Percentiles rank a stretch among this genome's conserved stretches.
These are phyloP conservation scores for Trichoderma aggressivum DNA, from an alignment of 2,329 filamentous ascomycete species.

Conservation along the genomic window DNA sequence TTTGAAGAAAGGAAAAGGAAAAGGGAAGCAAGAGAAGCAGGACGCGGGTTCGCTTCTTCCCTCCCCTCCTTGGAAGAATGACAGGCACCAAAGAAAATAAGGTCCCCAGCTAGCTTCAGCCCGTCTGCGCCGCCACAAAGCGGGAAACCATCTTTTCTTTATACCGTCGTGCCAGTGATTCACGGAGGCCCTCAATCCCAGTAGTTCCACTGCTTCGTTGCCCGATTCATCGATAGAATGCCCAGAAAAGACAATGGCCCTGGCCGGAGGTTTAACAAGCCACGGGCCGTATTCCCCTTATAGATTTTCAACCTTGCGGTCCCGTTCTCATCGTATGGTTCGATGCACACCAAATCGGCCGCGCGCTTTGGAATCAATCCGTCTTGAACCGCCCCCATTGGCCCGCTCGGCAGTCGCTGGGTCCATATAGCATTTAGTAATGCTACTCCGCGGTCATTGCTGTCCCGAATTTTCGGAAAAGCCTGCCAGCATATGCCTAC, in stretches of 20 bases:
- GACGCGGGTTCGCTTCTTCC: background rate
- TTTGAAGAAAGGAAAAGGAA: background rate
- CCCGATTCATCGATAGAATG: background rate
- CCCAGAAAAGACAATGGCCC: background rate
- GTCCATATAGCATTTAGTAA: background rate
- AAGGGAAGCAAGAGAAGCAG: background rate
- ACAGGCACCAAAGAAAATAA: background rate
- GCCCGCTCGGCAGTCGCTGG: background rate
- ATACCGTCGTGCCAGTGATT: background rate
- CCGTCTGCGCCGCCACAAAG: background rate
- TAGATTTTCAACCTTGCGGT: background rate
- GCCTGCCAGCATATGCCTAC: background rate
- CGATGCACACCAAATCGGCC: background rate
- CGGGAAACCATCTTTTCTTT: constrained; percentile 3
- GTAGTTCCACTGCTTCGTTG: background rate
- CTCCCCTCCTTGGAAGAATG: background rate
- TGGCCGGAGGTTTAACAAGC: background rate
- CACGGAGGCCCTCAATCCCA: background rate
- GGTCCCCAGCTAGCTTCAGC: background rate
- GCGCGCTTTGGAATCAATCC: constrained; percentile 7
- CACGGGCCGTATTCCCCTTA: background rate
- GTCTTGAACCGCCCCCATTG: background rate
- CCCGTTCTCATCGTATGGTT: background rate
- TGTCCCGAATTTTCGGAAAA: background rate
- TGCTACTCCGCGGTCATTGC: background rate